Conservation (phyloP, 2,329 filamentous ascomycete genomes). For the Fusarium fujikuroi region DNA sequence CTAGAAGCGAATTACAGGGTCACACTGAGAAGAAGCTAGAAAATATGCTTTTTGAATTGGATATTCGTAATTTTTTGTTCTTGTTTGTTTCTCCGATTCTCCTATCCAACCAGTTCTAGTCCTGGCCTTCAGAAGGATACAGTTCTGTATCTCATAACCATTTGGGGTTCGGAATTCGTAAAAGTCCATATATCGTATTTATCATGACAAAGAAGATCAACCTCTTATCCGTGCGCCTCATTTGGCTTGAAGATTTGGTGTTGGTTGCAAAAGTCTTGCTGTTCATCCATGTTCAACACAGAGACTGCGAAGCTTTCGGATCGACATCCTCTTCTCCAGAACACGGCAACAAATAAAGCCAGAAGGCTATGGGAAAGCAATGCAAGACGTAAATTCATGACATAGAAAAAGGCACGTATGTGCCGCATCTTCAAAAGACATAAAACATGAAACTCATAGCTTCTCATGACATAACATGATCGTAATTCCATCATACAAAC, state of each 20-base stretch:
- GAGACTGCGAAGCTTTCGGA: neutral
- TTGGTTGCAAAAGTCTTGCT: neutral
- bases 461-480: constrained; percentile 30
- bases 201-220: constrained; percentile 29
- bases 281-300: constrained; percentile 11
- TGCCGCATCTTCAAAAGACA: constrained; percentile 27
- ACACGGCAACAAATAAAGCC: constrained; percentile 11
- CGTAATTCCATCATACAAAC: constrained; percentile 26
- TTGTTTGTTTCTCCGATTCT: constrained; percentile 8
- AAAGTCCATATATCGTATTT: constrained; percentile 10
- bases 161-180: constrained; percentile 19
- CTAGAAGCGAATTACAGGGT: constrained; percentile 19
- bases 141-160: constrained; percentile 25
- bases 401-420: constrained; percentile 37
- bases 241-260: constrained; percentile 27
- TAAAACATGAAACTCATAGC: constrained; percentile 33
- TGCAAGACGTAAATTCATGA: constrained; percentile 19
- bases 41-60: neutral
- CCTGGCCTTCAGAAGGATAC: constrained; percentile 1
- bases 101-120: constrained; percentile 1
- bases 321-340: constrained; percentile 11
- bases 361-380: neutral
- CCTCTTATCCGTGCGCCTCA: constrained; percentile 27
- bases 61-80: constrained; percentile 13
- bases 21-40: neutral